Percentiles rank a stretch among this genome's conserved stretches.
phyloP scores from a whole-genome alignment of 2,329 filamentous ascomycete species.

The Diaporthe sp. region DNA sequence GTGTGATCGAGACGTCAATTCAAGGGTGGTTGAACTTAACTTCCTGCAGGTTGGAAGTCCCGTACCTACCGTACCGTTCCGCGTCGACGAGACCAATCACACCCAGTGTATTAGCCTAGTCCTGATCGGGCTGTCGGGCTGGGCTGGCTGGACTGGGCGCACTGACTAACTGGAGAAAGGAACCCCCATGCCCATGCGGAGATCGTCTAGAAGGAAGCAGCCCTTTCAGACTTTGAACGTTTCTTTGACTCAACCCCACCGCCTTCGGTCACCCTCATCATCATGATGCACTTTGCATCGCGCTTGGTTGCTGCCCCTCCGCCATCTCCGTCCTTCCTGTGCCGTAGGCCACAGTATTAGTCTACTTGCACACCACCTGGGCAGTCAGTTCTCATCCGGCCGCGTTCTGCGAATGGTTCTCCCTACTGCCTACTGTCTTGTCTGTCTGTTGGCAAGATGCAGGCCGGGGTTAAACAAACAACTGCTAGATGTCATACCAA shows the following conservation, averaged over 20 bases:
- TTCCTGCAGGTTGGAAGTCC: constrained; percentile 1
- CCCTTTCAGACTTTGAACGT: neutral
- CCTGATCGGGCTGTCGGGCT: neutral
- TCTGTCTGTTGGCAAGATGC: neutral
- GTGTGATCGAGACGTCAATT: neutral
- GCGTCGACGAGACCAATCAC: neutral
- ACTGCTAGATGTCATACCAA: neutral
- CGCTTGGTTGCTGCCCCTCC: neutral
- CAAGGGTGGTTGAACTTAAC: neutral
- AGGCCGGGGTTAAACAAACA: too few species aligned
- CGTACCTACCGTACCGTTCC: constrained; percentile 4
- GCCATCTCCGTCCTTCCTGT: neutral
- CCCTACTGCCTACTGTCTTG: neutral
- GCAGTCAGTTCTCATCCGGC: neutral
- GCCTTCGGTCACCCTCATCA: neutral
- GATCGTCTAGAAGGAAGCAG: neutral
- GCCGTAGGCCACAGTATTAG: neutral
- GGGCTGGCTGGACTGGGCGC: neutral
- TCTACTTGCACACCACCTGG: neutral
- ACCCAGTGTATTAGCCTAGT: neutral
- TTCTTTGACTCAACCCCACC: neutral
- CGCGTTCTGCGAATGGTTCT: neutral
- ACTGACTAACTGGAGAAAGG: neutral
- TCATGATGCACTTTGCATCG: constrained; percentile 4
- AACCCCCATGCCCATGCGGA: neutral